Percentiles rank a stretch among this genome's conserved stretches.
Conservation (phyloP, 2,329 filamentous ascomycete species). For the Fusarium pseudograminearum region DNA sequence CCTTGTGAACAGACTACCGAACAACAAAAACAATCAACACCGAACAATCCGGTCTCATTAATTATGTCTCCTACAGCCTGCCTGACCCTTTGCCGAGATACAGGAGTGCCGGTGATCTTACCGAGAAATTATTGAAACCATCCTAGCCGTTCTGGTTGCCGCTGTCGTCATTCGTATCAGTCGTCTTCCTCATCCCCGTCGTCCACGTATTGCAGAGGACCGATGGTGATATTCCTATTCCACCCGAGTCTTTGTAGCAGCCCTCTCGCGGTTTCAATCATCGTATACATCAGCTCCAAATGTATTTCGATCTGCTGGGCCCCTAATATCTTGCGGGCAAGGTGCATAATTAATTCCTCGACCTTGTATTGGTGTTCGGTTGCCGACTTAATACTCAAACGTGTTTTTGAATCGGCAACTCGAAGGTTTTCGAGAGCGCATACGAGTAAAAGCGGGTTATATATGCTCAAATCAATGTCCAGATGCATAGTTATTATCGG, state of each 20-base stretch:
- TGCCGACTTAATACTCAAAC: background rate
- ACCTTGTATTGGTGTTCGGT: background rate
- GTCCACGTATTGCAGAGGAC: background rate
- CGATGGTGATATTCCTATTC: background rate
- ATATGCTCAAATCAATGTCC: background rate
- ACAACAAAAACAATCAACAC: background rate
- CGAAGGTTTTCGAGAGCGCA: background rate
- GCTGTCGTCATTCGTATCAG: background rate
- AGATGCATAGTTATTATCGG: background rate
- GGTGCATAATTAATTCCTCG: background rate
- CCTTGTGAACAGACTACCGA: background rate
- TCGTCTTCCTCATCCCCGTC: slow-evolving; percentile 1
- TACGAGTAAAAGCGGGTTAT: background rate
- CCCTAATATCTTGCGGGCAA: background rate
- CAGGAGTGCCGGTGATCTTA: background rate
- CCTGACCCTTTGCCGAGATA: background rate
- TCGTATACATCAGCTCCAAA: background rate
- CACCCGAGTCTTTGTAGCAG: background rate
- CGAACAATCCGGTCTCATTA: background rate
- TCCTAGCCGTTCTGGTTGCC: background rate
- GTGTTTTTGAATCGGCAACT: background rate
- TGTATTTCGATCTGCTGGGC: no score
- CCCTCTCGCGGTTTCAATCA: background rate
- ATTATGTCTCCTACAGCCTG: background rate
- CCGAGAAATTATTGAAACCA: background rate